Base-by-base conservation (phyloP, 2,329 filamentous ascomycete genomes). In the Aspergillus cejpii region DNA sequence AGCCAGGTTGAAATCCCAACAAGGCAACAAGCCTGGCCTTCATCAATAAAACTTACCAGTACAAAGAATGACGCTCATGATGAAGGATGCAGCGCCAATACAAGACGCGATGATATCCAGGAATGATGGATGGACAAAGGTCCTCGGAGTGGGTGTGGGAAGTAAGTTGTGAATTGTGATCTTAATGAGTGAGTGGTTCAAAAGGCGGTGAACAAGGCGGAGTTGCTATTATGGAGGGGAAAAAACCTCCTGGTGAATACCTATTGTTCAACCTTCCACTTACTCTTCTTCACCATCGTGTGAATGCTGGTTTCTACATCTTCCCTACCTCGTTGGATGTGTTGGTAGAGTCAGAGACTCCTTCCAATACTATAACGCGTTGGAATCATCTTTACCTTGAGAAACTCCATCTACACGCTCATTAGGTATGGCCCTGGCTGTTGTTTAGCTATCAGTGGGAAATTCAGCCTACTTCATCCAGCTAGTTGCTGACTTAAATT, bases 1-100 rank as follows among this genome's bases (percentile, higher is more conserved):
- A 43, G 17, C 31, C 8, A 5, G 6, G 15, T 1, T 4, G 10
- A 15, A 34, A 17, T 19, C 17, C 14, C 14, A 12, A 29, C 11
- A 2, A 28, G 11, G 3, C 3, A 29, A 5, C 27, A 29, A 12
- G 12, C 6, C 10, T 3, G 17, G 17, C 17, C 15, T 17, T 34
- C 11, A 33, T 39, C 11, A 15, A 26, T 15, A 12, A 33, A 23
- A 56, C 73, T 63, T 67, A 82, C 80, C 80, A 48, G 80, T 84
- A 58, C 80, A 83, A 28, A 84, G 71, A 59, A 84, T 83, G 49
- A 84, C 80, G 54, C 78, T 82, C 80, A 83, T 83, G 6, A 53
- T 64, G 50, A 36, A 28, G 26, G 39, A 37, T 17, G 39, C 24
- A 28, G 37, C 15, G 28, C 27, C 20, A 15, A 44, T 15, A 26